A percentile compares a stretch with the other conserved stretches of the same genome.
phyloP scores from a whole-genome alignment of 768 basidiomycete genomes.

The Saitozyma podzolica region DNA sequence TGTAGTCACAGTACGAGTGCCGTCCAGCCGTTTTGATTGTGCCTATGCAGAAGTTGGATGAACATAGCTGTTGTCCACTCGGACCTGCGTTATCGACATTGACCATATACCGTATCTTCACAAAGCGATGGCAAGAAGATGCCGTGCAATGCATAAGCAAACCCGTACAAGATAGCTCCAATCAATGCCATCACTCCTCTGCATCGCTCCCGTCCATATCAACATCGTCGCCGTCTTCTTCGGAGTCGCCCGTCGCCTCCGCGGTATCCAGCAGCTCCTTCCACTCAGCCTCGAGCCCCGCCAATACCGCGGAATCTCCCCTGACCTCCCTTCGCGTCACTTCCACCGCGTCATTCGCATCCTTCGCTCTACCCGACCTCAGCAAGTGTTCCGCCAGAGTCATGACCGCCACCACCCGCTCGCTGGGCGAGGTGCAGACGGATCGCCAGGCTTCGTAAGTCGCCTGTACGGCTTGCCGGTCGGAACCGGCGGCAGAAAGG shows the following conservation, averaged over 20 bases:
- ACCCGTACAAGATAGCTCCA: too few species aligned
- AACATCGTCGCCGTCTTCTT: conserved; percentile 2
- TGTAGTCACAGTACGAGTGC: too few species aligned
- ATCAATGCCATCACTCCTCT: background rate
- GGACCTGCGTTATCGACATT: too few species aligned
- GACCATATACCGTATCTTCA: too few species aligned
- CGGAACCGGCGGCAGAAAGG: background rate
- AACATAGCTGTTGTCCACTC: too few species aligned
- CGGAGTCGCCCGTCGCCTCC: background rate
- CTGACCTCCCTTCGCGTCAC: conserved; percentile 6
- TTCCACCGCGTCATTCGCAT: conserved; percentile 18
- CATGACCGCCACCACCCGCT: conserved; percentile 29
- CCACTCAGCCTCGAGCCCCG: conserved; percentile 22
- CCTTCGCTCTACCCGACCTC: conserved; percentile 20
- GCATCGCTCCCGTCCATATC: conserved; percentile 11
- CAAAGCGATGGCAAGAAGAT: too few species aligned
- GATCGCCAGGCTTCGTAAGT: conserved; percentile 33
- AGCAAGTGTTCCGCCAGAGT: conserved; percentile 25
- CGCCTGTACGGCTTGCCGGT: conserved; percentile 10
- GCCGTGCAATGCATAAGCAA: too few species aligned
- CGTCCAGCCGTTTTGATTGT: too few species aligned
- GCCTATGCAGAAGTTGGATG: too few species aligned
- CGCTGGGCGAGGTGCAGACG: conserved; percentile 11
- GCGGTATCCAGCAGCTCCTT: conserved; percentile 11
- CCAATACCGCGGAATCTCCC: background rate